A percentile compares a stretch with the other conserved stretches of the same genome.
Conservation (phyloP, 208 protist genomes). For the Crithidia fasciculata region DNA sequence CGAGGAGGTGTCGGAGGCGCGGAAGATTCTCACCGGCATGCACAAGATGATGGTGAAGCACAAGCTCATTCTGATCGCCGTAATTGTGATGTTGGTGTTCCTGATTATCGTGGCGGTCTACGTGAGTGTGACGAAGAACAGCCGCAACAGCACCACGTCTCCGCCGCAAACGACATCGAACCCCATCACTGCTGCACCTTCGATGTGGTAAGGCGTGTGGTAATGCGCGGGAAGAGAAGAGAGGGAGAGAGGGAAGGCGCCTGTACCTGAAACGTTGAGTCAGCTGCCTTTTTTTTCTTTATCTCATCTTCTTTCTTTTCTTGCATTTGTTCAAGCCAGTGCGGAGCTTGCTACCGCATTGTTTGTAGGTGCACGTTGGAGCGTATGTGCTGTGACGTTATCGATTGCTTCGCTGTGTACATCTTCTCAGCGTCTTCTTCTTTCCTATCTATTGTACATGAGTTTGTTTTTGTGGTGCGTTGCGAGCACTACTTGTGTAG, state of each 20-base stretch:
- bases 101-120: slow-evolving; percentile 76
- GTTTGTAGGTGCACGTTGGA: too few species aligned
- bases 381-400: too few species aligned
- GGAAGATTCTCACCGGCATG: slow-evolving; percentile 70
- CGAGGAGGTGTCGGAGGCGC: slow-evolving; percentile 74
- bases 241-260: background rate
- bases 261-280: too few species aligned
- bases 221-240: background rate
- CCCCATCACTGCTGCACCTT: slow-evolving; percentile 35
- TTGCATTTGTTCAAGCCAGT: too few species aligned
- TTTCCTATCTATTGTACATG: too few species aligned
- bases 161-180: slow-evolving; percentile 33
- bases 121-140: slow-evolving; percentile 43
- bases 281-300: too few species aligned
- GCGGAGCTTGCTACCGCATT: too few species aligned
- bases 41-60: slow-evolving; percentile 78
- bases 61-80: slow-evolving; percentile 62
- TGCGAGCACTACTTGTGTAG: background rate
- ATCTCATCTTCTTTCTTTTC: background rate
- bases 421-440: too few species aligned
- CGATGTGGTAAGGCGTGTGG: background rate
- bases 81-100: slow-evolving; percentile 65
- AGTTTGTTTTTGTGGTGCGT: background rate
- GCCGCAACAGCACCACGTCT: slow-evolving; percentile 21
- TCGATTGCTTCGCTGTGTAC: too few species aligned